These are phyloP conservation scores for Eimeria maxima DNA, from an alignment of 169 alveolate genomes.

Conservation along the genomic window DNA sequence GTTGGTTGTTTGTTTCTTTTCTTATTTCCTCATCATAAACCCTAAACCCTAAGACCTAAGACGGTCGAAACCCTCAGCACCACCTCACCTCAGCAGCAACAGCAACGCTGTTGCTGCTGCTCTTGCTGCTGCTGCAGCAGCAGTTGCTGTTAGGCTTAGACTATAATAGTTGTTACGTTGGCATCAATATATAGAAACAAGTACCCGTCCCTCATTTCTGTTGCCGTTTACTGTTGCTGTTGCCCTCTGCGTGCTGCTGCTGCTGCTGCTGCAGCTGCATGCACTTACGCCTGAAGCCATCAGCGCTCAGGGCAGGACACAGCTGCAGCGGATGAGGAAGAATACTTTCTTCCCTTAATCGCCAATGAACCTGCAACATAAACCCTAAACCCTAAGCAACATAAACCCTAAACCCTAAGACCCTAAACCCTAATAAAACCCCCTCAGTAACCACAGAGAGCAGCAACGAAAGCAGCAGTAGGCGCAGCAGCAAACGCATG, in stretches of 20 bases:
- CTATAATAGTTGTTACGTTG: no score
- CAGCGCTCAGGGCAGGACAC: slow-evolving; percentile 16
- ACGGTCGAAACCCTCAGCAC: neutral
- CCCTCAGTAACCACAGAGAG: neutral
- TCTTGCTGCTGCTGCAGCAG: neutral
- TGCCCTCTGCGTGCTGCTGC: neutral
- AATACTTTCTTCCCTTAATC: neutral
- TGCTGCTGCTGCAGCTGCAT: neutral
- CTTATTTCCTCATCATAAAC: neutral
- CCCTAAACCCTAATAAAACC: neutral
- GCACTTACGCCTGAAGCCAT: neutral
- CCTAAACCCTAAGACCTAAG: neutral
- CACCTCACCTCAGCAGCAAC: neutral
- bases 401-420: neutral
- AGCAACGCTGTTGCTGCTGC: neutral
- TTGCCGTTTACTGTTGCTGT: neutral
- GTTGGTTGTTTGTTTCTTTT: neutral
- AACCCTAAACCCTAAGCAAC: neutral
- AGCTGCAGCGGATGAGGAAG: slow-evolving; percentile 51
- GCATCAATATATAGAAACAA: neutral
- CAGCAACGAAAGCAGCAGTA: neutral
- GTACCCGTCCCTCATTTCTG: neutral
- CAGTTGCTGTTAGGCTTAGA: neutral
- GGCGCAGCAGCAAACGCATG: neutral
- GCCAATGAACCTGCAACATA: neutral